Evolutionary conservation across 768 basidiomycete genomes (phyloP).

Genomic region (Rhizopogon vinicolor): DNA sequence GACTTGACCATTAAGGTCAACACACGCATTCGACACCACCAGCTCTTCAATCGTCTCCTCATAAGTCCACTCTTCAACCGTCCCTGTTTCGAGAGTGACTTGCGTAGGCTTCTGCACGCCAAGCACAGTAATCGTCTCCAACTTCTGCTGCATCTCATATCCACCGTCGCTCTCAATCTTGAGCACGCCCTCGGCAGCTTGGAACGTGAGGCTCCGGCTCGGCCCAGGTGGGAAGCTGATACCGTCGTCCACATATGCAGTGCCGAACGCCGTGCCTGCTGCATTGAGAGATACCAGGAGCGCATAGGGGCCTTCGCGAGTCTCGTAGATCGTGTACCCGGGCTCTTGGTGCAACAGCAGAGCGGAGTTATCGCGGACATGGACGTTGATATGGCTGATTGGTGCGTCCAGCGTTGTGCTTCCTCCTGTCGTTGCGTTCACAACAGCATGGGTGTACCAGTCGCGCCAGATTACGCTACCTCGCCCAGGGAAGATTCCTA

Average conservation of each 20-base stretch:
- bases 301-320: slow-evolving; percentile 54
- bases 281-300: slow-evolving; percentile 53
- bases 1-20: slow-evolving; percentile 39
- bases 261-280: slow-evolving; percentile 48
- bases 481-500: slow-evolving; percentile 22
- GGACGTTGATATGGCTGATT: slow-evolving; percentile 71
- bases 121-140: slow-evolving; percentile 55
- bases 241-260: slow-evolving; percentile 69
- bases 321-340: slow-evolving; percentile 65
- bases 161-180: slow-evolving; percentile 28
- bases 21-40: slow-evolving; percentile 30
- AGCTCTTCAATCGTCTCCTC: slow-evolving; percentile 34
- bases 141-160: slow-evolving; percentile 30
- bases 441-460: slow-evolving; percentile 63
- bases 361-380: slow-evolving; percentile 64
- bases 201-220: slow-evolving; percentile 42
- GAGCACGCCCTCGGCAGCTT: slow-evolving; percentile 30
- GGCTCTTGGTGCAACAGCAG: slow-evolving; percentile 60
- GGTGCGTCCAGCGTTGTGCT: slow-evolving; percentile 56
- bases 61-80: slow-evolving; percentile 36
- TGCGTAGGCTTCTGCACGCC: slow-evolving; percentile 44
- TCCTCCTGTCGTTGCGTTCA: slow-evolving; percentile 36
- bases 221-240: slow-evolving; percentile 52
- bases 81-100: slow-evolving; percentile 36
- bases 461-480: slow-evolving; percentile 63